Conservation (phyloP, 805 yeast genomes). For the Lipomyces chichibuensis region DNA sequence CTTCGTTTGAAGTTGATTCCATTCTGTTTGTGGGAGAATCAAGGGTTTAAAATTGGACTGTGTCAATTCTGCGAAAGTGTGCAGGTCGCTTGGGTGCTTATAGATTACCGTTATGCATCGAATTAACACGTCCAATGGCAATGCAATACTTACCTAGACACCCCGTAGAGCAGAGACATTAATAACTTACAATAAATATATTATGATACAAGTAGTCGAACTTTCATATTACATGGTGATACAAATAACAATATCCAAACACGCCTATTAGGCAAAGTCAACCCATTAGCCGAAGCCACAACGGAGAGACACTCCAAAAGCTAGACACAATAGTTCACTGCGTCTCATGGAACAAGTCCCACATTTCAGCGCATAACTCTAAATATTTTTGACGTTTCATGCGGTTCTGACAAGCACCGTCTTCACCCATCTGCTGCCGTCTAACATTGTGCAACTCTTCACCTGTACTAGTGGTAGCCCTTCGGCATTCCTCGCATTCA, state of each 20-base stretch:
- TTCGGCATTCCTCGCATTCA: background rate
- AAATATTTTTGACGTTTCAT: conserved; percentile 34
- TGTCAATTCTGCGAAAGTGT: no score
- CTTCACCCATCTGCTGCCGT: background rate
- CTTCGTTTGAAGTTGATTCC: no score
- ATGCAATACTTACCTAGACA: no score
- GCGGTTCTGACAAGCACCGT: background rate
- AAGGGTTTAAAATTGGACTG: no score
- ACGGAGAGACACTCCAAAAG: background rate
- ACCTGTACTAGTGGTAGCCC: background rate
- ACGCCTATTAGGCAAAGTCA: background rate
- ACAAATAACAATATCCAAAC: background rate
- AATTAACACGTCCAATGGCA: no score
- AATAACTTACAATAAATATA: no score
- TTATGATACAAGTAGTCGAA: background rate
- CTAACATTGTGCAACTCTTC: background rate
- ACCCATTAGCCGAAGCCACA: background rate
- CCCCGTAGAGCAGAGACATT: background rate
- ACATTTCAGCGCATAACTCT: conserved; percentile 42
- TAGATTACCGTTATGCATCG: no score
- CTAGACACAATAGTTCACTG: background rate
- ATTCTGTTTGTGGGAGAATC: no score
- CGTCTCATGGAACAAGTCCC: conserved; percentile 40
- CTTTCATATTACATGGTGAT: background rate
- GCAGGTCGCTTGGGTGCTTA: no score